Percentiles rank a stretch among this genome's conserved stretches.
phyloP scores from a whole-genome alignment of 2,329 filamentous ascomycete species.

The Trichoderma sp. region DNA sequence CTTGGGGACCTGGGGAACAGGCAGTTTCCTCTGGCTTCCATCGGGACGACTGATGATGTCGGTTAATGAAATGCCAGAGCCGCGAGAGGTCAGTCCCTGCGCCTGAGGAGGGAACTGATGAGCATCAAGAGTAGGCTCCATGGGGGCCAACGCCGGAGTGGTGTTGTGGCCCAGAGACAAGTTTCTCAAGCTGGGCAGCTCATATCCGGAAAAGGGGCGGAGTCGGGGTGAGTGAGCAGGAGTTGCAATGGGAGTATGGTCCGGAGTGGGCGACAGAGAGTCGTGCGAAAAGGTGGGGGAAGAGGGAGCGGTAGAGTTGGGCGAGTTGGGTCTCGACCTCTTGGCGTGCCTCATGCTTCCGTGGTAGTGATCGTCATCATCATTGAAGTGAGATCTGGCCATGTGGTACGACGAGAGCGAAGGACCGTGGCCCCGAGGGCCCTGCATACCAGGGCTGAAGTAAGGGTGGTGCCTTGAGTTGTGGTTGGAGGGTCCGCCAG shows the following conservation, averaged over 20 bases:
- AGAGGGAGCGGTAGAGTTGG: conserved; percentile 91
- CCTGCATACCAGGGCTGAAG: conserved; percentile 51
- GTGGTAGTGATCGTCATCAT: conserved; percentile 74
- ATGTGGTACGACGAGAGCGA: conserved; percentile 89
- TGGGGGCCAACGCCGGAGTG: conserved; percentile 58
- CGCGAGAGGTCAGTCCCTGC: conserved; percentile 52
- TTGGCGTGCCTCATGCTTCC: conserved; percentile 73
- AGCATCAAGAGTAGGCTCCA: conserved; percentile 58
- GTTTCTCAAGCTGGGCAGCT: conserved; percentile 81
- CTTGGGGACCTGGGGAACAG: conserved; percentile 87
- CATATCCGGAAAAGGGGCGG: conserved; percentile 73
- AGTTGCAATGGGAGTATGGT: conserved; percentile 97
- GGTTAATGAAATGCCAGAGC: conserved; percentile 75
- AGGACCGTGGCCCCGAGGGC: conserved; percentile 64
- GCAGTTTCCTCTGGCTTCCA: conserved; percentile 84
- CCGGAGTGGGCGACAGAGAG: conserved; percentile 90
- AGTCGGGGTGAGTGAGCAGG: conserved; percentile 93
- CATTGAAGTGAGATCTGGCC: conserved; percentile 83
- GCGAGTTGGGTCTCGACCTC: conserved; percentile 88
- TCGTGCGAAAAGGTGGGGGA: conserved; percentile 97
- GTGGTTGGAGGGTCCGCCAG: conserved; percentile 44
- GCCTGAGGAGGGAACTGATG: conserved; percentile 49
- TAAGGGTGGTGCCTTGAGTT: conserved; percentile 56
- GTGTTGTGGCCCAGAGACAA: conserved; percentile 56
- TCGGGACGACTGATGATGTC: conserved; percentile 93